A percentile compares a stretch with the other conserved stretches of the same genome.
Evolutionary conservation across 2,329 filamentous ascomycete genomes (phyloP).

Genomic region (Monosporascus ibericus): DNA sequence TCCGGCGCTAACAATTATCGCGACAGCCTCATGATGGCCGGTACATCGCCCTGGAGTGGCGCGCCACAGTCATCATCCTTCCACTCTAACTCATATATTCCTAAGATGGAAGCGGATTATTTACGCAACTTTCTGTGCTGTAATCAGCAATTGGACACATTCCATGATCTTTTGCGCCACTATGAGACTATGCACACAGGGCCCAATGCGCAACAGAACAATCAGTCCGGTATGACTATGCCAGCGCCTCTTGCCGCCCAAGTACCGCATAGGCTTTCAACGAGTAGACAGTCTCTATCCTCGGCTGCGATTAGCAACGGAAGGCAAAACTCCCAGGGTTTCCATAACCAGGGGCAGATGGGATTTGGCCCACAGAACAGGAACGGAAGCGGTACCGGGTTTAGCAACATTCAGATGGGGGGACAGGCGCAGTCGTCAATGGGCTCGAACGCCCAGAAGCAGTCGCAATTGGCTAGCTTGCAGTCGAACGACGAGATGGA

Average conservation of each 20-base stretch:
- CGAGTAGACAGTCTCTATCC: slow-evolving; percentile 22
- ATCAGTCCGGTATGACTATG: neutral
- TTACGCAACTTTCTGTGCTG: slow-evolving; percentile 98
- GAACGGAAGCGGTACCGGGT: slow-evolving; percentile 15
- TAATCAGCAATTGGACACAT: slow-evolving; percentile 77
- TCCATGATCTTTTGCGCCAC: slow-evolving; percentile 92
- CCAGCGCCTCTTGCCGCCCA: slow-evolving; percentile 20
- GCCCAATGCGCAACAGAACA: slow-evolving; percentile 38
- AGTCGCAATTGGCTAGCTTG: slow-evolving; percentile 39
- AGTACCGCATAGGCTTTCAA: slow-evolving; percentile 24
- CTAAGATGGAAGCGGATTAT: slow-evolving; percentile 94
- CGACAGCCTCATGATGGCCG: slow-evolving; percentile 83
- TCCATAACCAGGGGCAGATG: slow-evolving; percentile 19
- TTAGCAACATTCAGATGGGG: slow-evolving; percentile 34
- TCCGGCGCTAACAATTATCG: slow-evolving; percentile 22
- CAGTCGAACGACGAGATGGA: slow-evolving; percentile 63
- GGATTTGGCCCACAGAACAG: slow-evolving; percentile 24
- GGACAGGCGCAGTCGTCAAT: slow-evolving; percentile 21
- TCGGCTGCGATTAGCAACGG: slow-evolving; percentile 14
- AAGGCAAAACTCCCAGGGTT: slow-evolving; percentile 22
- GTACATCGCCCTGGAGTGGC: slow-evolving; percentile 80
- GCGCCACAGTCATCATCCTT: slow-evolving; percentile 86
- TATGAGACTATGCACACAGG: slow-evolving; percentile 93
- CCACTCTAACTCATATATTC: slow-evolving; percentile 93
- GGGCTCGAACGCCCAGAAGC: slow-evolving; percentile 30